phyloP scores from a whole-genome alignment of 208 protist species.

The Ichthyophonus hoferi region DNA sequence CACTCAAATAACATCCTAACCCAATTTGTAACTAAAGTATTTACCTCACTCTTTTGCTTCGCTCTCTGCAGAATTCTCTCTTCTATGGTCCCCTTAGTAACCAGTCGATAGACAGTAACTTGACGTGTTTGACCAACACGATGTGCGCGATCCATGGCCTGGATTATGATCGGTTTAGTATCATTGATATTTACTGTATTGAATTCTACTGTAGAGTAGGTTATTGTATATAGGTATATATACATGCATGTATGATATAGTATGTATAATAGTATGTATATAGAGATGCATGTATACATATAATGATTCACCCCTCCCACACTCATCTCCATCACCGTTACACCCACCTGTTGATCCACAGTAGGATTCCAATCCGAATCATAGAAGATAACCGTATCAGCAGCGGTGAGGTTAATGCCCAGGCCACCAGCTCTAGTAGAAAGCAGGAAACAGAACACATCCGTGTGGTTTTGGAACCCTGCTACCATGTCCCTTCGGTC shows the following conservation, averaged over 20 bases:
- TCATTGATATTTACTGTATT: too few species aligned
- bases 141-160: slow-evolving; percentile 82
- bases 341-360: slow-evolving; percentile 70
- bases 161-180: too few species aligned
- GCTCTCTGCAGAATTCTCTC: slow-evolving; percentile 93
- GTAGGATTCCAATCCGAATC: slow-evolving; percentile 86
- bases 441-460: slow-evolving; percentile 68
- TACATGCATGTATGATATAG: too few species aligned
- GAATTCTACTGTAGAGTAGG: too few species aligned
- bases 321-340: background rate
- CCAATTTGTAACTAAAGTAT: slow-evolving; percentile 39
- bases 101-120: slow-evolving; percentile 75
- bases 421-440: slow-evolving; percentile 70
- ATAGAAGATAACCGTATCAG: slow-evolving; percentile 78
- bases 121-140: slow-evolving; percentile 90
- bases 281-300: background rate
- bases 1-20: background rate
- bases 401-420: slow-evolving; percentile 73
- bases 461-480: slow-evolving; percentile 29
- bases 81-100: slow-evolving; percentile 77
- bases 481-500: slow-evolving; percentile 41
- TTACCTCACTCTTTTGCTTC: slow-evolving; percentile 89
- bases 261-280: too few species aligned
- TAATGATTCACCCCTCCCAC: background rate
- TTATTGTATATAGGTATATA: too few species aligned